These are phyloP conservation scores for Rhodamnia argentea DNA, from an alignment of 345 rosid genomes.

Conservation along the genomic window DNA sequence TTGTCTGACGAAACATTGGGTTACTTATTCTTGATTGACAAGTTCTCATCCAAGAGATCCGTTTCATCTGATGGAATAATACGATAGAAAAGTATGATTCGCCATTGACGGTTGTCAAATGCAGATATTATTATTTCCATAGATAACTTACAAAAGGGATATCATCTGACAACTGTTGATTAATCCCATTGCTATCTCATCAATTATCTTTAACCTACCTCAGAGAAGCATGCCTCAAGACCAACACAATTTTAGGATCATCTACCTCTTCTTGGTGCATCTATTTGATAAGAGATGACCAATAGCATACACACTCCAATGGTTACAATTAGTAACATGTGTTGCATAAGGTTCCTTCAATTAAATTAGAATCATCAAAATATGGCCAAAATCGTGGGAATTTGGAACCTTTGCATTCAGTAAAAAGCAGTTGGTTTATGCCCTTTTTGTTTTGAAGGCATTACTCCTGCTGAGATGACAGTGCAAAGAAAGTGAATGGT, in stretches of 20 bases:
- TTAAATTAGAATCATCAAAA: neutral
- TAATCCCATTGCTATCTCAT: neutral
- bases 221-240: neutral
- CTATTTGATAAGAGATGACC: neutral
- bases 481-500: neutral
- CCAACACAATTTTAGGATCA: neutral
- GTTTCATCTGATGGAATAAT: neutral
- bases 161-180: neutral
- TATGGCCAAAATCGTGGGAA: neutral
- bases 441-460: neutral
- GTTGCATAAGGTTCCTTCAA: rapidly evolving
- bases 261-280: neutral
- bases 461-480: neutral
- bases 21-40: neutral
- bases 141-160: neutral
- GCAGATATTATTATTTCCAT: neutral
- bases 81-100: neutral
- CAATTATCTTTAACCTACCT: neutral
- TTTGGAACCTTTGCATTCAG: neutral
- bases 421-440: neutral
- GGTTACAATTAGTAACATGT: neutral
- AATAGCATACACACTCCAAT: neutral
- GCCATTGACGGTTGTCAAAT: neutral
- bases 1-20: neutral
- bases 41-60: neutral